Conservation (phyloP, 108 stramenopile species). For the Cyclostephanos invisitatus region DNA sequence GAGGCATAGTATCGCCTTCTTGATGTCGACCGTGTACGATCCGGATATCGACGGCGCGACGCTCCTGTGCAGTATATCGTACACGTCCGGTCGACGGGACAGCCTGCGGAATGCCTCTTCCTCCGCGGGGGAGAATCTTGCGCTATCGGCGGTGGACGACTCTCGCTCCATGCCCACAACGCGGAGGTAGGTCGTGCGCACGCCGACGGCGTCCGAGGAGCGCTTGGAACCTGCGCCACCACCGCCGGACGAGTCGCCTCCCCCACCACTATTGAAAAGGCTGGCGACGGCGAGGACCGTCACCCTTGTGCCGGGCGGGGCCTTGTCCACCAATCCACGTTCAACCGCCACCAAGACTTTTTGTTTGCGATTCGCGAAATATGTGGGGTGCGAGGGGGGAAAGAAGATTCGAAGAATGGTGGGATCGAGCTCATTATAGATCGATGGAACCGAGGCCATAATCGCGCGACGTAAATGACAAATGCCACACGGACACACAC, state of each 20-base stretch:
- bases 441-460: not conserved
- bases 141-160: constrained; percentile 77
- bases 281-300: constrained; percentile 90
- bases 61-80: constrained; percentile 80
- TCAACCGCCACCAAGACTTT: constrained; percentile 87
- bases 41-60: constrained; percentile 96
- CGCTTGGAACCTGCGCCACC: constrained; percentile 47
- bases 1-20: constrained; percentile 93
- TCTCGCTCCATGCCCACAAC: constrained; percentile 92
- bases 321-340: constrained; percentile 87
- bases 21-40: constrained; percentile 97
- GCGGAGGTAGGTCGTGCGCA: constrained; percentile 79
- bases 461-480: too few species aligned
- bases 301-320: constrained; percentile 95
- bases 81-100: constrained; percentile 82
- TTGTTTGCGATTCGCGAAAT: not conserved
- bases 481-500: too few species aligned
- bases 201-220: constrained; percentile 32
- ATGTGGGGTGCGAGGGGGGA: not conserved
- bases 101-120: constrained; percentile 92
- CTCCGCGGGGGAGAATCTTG: constrained; percentile 90
- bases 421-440: not conserved
- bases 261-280: constrained; percentile 63
- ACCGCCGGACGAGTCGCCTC: constrained; percentile 10
- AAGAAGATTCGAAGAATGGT: not conserved